Percentiles rank a stretch among this genome's conserved stretches.
Conservation (phyloP, 768 basidiomycete species). For the Pisolithus sp. region DNA sequence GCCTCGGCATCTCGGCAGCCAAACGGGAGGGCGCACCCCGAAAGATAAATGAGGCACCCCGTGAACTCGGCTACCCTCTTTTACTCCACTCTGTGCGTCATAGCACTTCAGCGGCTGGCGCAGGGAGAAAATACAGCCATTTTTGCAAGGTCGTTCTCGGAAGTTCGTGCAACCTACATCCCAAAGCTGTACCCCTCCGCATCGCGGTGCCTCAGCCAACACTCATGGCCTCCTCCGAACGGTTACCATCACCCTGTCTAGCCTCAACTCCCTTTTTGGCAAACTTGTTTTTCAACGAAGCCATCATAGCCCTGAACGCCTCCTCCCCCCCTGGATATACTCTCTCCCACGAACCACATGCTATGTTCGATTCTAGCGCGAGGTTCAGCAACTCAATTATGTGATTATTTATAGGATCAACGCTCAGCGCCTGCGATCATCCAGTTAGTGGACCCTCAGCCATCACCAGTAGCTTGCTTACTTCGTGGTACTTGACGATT, state of each 20-base stretch:
- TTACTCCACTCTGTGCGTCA: slow-evolving; percentile 18
- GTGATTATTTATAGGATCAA: slow-evolving; percentile 79
- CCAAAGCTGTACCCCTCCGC: neutral
- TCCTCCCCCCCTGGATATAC: slow-evolving; percentile 30
- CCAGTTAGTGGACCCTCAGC: slow-evolving; percentile 1
- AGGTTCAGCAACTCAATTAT: slow-evolving; percentile 76
- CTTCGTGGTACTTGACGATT: slow-evolving; percentile 91
- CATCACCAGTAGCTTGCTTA: slow-evolving; percentile 27
- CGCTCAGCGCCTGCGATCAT: slow-evolving; percentile 56
- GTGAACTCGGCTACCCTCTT: slow-evolving; percentile 15
- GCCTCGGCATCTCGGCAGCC: slow-evolving; percentile 29
- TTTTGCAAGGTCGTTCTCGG: neutral
- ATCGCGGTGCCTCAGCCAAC: slow-evolving; percentile 18
- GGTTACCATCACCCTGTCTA: slow-evolving; percentile 13
- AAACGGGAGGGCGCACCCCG: slow-evolving; percentile 19
- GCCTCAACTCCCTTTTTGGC: slow-evolving; percentile 13
- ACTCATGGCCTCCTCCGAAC: slow-evolving; percentile 26
- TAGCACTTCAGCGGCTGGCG: neutral
- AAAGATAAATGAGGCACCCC: slow-evolving; percentile 17
- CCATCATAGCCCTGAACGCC: slow-evolving; percentile 29
- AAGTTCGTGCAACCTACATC: neutral
- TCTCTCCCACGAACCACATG: slow-evolving; percentile 28
- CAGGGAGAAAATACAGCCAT: neutral
- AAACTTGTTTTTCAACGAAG: slow-evolving; percentile 23
- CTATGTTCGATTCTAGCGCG: slow-evolving; percentile 55